Conservation (phyloP, 2,329 filamentous ascomycete genomes). For the Metarhizium sp. region DNA sequence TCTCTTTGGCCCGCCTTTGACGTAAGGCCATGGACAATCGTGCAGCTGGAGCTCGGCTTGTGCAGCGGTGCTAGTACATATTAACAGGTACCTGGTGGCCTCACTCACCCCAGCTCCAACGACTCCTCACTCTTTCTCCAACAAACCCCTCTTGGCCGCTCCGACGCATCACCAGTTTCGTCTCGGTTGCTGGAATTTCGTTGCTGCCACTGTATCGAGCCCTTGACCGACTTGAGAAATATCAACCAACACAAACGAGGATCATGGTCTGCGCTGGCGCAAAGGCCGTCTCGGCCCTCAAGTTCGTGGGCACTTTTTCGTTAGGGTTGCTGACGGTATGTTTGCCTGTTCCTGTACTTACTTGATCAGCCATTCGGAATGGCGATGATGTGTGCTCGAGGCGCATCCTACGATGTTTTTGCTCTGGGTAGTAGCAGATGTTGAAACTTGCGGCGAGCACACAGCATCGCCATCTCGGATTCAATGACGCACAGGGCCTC, state of each 20-base stretch:
- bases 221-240: background rate
- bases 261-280: conserved; percentile 53
- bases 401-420: too few species aligned
- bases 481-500: background rate
- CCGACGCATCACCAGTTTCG: background rate
- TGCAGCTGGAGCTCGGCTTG: too few species aligned
- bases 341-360: conserved; percentile 12
- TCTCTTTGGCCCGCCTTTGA: background rate
- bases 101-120: background rate
- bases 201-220: background rate
- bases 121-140: background rate
- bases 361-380: background rate
- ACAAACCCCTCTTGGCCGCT: background rate
- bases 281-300: conserved; percentile 58
- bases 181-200: background rate
- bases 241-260: background rate
- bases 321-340: conserved; percentile 81
- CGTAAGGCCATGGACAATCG: too few species aligned
- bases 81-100: background rate
- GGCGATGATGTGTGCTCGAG: too few species aligned
- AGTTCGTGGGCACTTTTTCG: conserved; percentile 88
- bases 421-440: too few species aligned
- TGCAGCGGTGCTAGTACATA: background rate
- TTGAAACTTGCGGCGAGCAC: too few species aligned
- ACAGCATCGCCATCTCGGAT: background rate